Evolutionary conservation across 768 basidiomycete species (phyloP), one percentile per base, ranked within the genome.

Genomic region (Lanmaoa rubissima): DNA sequence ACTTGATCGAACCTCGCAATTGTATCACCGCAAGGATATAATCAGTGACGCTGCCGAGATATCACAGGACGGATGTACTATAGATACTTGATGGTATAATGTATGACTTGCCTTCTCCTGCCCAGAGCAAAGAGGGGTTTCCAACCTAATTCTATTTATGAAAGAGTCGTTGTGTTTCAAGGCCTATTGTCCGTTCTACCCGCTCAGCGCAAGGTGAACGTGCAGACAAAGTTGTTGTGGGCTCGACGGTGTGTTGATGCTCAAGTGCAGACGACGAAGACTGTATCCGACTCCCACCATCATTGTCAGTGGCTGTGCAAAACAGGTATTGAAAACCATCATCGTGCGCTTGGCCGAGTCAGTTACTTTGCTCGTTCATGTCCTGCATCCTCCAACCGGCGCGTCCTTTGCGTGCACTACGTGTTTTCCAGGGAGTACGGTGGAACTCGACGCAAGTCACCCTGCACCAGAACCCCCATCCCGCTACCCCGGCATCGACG

Each of bases 391-490:
- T 73, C 48, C 65, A 48, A 42, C 53, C 54, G 14, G 55, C 60
- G 55, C 68, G 63, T 55, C 28, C 66, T 40, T 60, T 43, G 54
- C 59, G 61, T 38, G 41, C 50, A 26, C 51, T 59, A 48, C 61
- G 68, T 43, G 46, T 44, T 41, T 50, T 62, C 21, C 35, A 57
- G 1, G 35, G 51, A 17, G 38, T 45, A 38, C 70, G 72, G 21
- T 67, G 63, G 57, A 65, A 50, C 43, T 65, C 72, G 4, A 62
- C 58, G n/a, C 61, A 63, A 57, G 52, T 43, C 17, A 43, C 19
- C 5, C 4, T 14, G 14, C 24, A 36, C 5, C 3, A 21, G 11
- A 46, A 19, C 11, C 0, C 49, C 5, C 38, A 5, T 26, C 38
- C 51, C 1, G 41, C 53, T 44, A 2, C 40, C 24, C 39, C 38